Conservation (phyloP, 257 asterid genomes). For the Jacaranda mimosifolia region DNA sequence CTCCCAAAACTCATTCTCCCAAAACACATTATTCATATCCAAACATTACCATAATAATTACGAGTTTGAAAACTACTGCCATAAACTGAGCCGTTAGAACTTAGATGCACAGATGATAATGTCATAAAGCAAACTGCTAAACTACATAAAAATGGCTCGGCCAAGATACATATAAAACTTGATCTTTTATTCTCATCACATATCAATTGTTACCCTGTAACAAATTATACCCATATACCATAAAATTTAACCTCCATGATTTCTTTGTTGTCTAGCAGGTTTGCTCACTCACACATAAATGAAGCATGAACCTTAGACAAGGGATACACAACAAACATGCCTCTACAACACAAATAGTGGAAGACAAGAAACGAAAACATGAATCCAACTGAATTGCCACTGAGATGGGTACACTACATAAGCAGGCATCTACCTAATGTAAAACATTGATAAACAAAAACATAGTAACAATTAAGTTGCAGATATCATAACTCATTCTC, state of each 20-base stretch:
- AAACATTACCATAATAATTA: too few species aligned
- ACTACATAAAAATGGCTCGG: too few species aligned
- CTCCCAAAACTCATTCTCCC: too few species aligned
- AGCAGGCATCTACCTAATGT: slow-evolving; percentile 20
- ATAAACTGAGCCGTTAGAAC: too few species aligned
- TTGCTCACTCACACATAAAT: slow-evolving; percentile 15
- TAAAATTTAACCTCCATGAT: not conserved
- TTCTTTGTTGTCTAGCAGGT: not conserved
- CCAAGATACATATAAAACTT: too few species aligned
- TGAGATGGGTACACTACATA: slow-evolving; percentile 29
- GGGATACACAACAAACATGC: slow-evolving; percentile 44
- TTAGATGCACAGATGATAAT: too few species aligned
- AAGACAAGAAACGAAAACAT: slow-evolving; percentile 47
- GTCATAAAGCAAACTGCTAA: too few species aligned
- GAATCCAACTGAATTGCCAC: slow-evolving; percentile 55
- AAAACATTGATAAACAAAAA: slow-evolving; percentile 7
- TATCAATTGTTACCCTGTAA: too few species aligned
- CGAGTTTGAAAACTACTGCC: too few species aligned
- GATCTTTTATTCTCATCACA: not conserved
- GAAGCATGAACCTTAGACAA: slow-evolving; percentile 37
- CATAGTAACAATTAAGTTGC: not conserved
- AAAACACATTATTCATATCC: too few species aligned
- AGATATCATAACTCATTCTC: slow-evolving; percentile 7
- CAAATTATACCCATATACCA: too few species aligned
- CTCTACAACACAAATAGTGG: slow-evolving; percentile 38